Evolutionary conservation across 495 filamentous ascomycete genomes (phyloP), one percentile per base, ranked within the genome.

Genomic region (Podospora comata): DNA sequence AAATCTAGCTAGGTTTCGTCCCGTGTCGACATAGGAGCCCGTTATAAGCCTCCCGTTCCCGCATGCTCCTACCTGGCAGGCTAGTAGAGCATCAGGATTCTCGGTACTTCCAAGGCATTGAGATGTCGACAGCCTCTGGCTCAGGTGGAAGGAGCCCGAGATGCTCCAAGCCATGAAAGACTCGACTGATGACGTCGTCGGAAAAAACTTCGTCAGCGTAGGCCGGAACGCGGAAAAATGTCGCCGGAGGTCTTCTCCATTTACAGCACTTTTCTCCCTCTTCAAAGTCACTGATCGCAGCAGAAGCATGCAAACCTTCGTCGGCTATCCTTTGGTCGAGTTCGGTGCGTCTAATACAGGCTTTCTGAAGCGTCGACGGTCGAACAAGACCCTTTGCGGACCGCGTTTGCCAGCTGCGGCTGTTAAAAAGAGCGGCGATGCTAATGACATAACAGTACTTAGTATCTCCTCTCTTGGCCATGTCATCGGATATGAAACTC

Each of bases 271-370:
- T 60, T 7, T 62, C 60, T 26, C 32, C 57, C 15, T 16, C 65
- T 30, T 69, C 64, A 54, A 68, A 73, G 34, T 68, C 64, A 6
- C 60, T 57, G 13, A 71, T 34, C 32, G 69, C 67, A 26, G 66
- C 71, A 27, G 48, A 71, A n/a, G 71, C 71, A 60, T 71, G 69
- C 58, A 67, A 20, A 16, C 59, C 32, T 32, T 59, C 39, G 28
- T 54, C 60, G 62, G 58, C 59, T 60, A 64, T 60, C 39, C 60
- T 63, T 63, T 48, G 26, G 60, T 68, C 39, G 28, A 65, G 63
- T 28, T 66, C 65, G 23, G 59, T 48, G 20, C 56, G 23, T 26
- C 11, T 19, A 18, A 20, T 6, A 23, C 55, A 58, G 2, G 5
- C 23, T 6, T 4, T 26, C 23, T 5, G 55, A 26, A 58, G 55